Percentiles rank a stretch among this genome's conserved stretches.
These are phyloP conservation scores for Aspergillus alliaceus DNA, from an alignment of 2,329 filamentous ascomycete genomes.

Conservation along the genomic window DNA sequence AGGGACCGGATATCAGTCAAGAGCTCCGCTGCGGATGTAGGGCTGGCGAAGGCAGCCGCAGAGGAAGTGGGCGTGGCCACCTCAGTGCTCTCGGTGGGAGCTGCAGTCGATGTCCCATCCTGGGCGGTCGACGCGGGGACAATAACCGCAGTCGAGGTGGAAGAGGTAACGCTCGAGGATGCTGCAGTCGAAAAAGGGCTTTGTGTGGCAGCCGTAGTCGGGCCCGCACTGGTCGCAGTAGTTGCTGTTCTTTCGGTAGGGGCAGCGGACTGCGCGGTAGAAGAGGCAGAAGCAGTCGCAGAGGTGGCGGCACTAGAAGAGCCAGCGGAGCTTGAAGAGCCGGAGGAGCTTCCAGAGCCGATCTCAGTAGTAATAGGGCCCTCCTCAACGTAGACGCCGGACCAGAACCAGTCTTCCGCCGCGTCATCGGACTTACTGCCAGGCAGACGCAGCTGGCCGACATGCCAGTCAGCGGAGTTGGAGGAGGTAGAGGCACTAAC, in stretches of 20 bases:
- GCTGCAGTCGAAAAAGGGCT: background rate
- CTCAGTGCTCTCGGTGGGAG: background rate
- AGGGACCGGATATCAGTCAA: background rate
- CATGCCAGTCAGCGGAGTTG: slow-evolving; percentile 71
- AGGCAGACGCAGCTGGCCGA: slow-evolving; percentile 65
- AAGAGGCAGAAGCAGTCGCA: background rate
- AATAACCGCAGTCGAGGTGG: background rate
- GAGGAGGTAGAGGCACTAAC: slow-evolving; percentile 61
- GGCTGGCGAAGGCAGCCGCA: background rate
- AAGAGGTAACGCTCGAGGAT: background rate
- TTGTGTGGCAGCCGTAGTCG: background rate
- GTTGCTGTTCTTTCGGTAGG: background rate
- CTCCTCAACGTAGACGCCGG: slow-evolving; percentile 68
- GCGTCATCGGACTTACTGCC: slow-evolving; percentile 56
- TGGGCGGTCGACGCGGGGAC: too few species aligned
- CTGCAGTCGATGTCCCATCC: too few species aligned
- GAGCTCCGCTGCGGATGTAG: background rate
- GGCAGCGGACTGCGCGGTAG: background rate
- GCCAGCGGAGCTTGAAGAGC: background rate
- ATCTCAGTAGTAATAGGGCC: slow-evolving; percentile 23
- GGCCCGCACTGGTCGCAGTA: background rate
- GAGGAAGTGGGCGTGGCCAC: background rate
- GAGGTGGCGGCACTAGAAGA: background rate
- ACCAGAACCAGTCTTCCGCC: slow-evolving; percentile 70
- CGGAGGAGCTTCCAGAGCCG: background rate